phyloP scores from a whole-genome alignment of 257 asterid genomes.

The Solanum chilense region DNA sequence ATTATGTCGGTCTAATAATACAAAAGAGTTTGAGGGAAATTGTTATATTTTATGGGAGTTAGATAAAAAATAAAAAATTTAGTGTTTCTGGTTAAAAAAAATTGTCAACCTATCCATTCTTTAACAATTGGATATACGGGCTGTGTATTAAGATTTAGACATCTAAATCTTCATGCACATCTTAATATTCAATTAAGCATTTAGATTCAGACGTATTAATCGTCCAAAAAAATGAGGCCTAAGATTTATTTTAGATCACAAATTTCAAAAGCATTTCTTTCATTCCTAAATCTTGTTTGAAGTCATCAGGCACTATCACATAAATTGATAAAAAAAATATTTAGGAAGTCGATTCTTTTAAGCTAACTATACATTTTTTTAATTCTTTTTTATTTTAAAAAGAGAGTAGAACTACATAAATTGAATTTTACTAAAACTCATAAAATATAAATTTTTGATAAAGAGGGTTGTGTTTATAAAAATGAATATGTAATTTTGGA shows the following conservation, averaged over 20 bases:
- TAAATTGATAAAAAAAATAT: background rate
- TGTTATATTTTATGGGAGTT: no score
- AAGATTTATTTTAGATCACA: background rate
- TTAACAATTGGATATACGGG: no score
- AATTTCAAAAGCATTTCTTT: background rate
- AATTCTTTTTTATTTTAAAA: background rate
- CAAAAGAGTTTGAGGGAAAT: no score
- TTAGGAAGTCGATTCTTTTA: background rate
- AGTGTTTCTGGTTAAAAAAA: no score
- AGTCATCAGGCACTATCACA: background rate
- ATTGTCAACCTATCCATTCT: no score
- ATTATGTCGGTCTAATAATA: no score
- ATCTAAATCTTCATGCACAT: no score
- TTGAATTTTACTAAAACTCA: background rate
- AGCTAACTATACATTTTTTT: no score
- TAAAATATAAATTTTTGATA: background rate
- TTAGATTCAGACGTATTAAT: background rate
- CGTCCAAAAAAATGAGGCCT: background rate
- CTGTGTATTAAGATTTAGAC: background rate
- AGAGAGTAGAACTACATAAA: background rate
- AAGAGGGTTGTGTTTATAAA: background rate
- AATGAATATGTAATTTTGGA: no score
- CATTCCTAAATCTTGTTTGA: background rate
- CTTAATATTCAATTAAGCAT: background rate
- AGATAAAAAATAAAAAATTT: no score